These are phyloP conservation scores for Petasospora fabianii DNA, from an alignment of 1,139 yeast species.

Conservation along the genomic window DNA sequence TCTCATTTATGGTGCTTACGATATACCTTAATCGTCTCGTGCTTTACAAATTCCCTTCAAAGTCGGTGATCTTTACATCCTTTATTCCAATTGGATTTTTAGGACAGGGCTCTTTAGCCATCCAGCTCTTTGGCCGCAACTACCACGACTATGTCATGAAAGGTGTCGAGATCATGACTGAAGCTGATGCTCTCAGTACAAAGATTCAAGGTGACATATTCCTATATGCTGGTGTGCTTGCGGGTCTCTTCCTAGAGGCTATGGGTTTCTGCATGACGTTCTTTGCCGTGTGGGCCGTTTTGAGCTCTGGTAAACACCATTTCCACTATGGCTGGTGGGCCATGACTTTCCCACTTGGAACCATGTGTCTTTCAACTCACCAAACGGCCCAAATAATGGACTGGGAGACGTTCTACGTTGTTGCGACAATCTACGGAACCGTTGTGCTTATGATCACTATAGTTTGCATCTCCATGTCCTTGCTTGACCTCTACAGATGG, in stretches of 20 bases:
- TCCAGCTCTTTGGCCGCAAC: conserved; percentile 54
- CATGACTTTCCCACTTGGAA: conserved; percentile 86
- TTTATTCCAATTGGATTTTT: conserved; percentile 66
- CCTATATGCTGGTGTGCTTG: conserved; percentile 23
- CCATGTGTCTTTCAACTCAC: conserved; percentile 62
- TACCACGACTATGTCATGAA: conserved; percentile 18
- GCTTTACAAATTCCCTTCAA: conserved; percentile 55
- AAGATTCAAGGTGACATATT: conserved; percentile 27
- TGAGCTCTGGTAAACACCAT: conserved; percentile 37
- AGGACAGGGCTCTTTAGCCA: conserved; percentile 80
- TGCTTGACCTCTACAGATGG: not conserved
- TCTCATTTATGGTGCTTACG: conserved; percentile 55
- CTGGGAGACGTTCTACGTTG: conserved; percentile 51
- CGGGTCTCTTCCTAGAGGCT: conserved; percentile 49
- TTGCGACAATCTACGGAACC: conserved; percentile 59
- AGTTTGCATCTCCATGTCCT: conserved; percentile 5
- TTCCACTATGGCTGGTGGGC: conserved; percentile 78
- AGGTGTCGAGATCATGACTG: not conserved
- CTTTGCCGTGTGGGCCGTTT: conserved; percentile 44
- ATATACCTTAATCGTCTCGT: conserved; percentile 59
- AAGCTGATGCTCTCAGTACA: conserved; percentile 1
- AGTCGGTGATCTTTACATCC: conserved; percentile 42
- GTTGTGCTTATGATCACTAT: conserved; percentile 3
- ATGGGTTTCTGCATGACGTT: conserved; percentile 64
- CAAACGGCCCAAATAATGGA: conserved; percentile 45